Base-by-base conservation (phyloP, 2,329 filamentous ascomycete genomes). In the Endocalyx cinctus region DNA sequence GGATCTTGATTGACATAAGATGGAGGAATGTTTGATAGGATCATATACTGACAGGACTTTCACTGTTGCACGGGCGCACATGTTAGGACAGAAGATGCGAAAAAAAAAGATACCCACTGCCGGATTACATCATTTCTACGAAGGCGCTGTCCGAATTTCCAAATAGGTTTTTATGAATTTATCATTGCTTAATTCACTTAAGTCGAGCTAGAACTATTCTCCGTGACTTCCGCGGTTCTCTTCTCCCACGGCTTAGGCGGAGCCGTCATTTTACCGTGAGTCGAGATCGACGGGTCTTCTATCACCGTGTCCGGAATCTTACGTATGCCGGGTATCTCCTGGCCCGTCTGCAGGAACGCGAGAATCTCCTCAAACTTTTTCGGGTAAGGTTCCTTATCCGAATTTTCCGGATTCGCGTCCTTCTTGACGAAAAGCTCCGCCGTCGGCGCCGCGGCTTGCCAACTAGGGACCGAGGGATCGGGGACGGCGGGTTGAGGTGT, bases 361-460 rank as follows among this genome's bases (percentile, higher is more conserved):
- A 87, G 77, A 23, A 88, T 86, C 41, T 87, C 76, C 5, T 81
- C 77, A 51, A 89, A 88, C 2, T 79, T 81, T 11, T 75, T 78
- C 3, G 84, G 84, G 51, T 87, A 87, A 1, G 82, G 78, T 31
- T 68, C 64, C 39, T 58, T 56, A 20, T 42, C 48, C 1, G 45
- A 32, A 27, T 38, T 39, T 12, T 41, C 39, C 7, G 47, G 19
- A 1, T 25, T 29, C 2, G 39, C 20, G n/a, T 39, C 40, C 36
- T 45, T 56, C 17, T 51, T 34, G 10, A 58, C 34, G 31, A 51
- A 58, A 12, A 58, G 47, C 27, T 52, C 49, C 15, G 54, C 48
- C 27, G 49, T 55, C 4, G 55, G 55, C 6, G 55, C 55, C 6
- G 49, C 37, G 13, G 41, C 46, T 35, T 58, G 55, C 55, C 55